Evolutionary conservation across 1,139 yeast genomes (phyloP), one percentile per base, ranked within the genome.

Genomic region (Taphrina wiesneri): DNA sequence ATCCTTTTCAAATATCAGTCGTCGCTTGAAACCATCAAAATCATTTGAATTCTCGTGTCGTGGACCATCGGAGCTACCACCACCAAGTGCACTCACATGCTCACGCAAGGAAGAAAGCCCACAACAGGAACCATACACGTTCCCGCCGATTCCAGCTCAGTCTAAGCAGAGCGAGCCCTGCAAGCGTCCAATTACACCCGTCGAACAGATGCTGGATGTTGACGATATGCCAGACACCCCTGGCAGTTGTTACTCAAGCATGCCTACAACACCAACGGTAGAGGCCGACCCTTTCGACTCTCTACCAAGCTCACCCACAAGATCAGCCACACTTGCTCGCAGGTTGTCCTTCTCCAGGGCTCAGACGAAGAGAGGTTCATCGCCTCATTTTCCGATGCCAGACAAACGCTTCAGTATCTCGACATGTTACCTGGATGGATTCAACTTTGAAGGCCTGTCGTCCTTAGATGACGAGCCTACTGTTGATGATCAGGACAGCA

Each of bases 321-420:
- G 49, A 45, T 21, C 28, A 6, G 7, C n/a, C 7, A n/a, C 36
- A 2, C 21, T 52, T 28, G 41, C 56, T 1, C 56, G 56, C 21
- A 17, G 45, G 1, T 19, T 52, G 28, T 52, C 56, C 45, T 52
- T 52, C 45, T 15, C 19, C 13, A 9, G 30, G 3, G 30, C 45
- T 15, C 54, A 26, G 1, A 19, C 26, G 28, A 17, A 39, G 19
- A n/a, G 43, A 39, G 43, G 43, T 7, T n/a, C 34, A 13, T 11
- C 36, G 17, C 34, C 36, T 2, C 26, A 49, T 17, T 49, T n/a
- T 28, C 15, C 36, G 23, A 26, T 17, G 34, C 23, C 54, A 7
- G 56, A 52, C 45, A 30, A 52, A 17, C 25, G 56, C 30, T 52
- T 52, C 28, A 52, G 56, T 19, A 52, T 52, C 17, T 52, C 56